phyloP scores from a whole-genome alignment of 768 basidiomycete genomes.

The Termitomyces eurrhizus region DNA sequence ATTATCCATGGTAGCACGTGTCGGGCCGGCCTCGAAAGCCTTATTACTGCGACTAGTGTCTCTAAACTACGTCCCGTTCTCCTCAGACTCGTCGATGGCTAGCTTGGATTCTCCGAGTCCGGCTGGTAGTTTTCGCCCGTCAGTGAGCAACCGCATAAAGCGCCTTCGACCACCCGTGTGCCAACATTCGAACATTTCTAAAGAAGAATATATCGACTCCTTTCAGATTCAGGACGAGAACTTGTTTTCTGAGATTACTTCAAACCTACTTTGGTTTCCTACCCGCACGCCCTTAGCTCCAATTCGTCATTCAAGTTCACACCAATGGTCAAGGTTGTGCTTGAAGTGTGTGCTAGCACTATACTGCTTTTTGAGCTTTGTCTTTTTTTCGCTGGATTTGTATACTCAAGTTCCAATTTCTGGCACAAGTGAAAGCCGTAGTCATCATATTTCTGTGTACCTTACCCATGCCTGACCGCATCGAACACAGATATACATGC shows the following conservation, averaged over 20 bases:
- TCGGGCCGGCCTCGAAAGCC: too few species aligned
- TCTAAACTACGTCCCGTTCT: not conserved
- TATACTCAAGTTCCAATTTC: constrained; percentile 18
- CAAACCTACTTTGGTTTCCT: constrained; percentile 13
- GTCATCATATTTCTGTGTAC: not conserved
- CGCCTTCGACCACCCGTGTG: constrained; percentile 29
- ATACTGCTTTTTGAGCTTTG: constrained; percentile 40
- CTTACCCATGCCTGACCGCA: constrained; percentile 4
- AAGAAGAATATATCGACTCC: constrained; percentile 1
- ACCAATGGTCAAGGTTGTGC: constrained; percentile 26
- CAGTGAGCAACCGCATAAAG: constrained; percentile 35
- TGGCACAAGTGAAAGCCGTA: not conserved
- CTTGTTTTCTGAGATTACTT: constrained; percentile 10
- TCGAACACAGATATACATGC: constrained; percentile 4
- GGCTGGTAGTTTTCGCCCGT: constrained; percentile 41
- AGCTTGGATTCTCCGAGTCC: constrained; percentile 15
- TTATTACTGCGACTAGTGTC: not conserved
- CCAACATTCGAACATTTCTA: constrained; percentile 3
- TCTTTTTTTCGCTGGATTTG: constrained; percentile 31
- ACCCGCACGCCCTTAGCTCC: constrained; percentile 8
- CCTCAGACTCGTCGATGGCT: constrained; percentile 6
- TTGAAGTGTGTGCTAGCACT: constrained; percentile 28
- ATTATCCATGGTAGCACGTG: too few species aligned
- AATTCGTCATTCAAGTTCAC: constrained; percentile 19
- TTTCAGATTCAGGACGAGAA: constrained; percentile 10